These are phyloP conservation scores for Rhodotorula sp. DNA, from an alignment of 1,284 basidiomycete genomes.

Conservation along the genomic window DNA sequence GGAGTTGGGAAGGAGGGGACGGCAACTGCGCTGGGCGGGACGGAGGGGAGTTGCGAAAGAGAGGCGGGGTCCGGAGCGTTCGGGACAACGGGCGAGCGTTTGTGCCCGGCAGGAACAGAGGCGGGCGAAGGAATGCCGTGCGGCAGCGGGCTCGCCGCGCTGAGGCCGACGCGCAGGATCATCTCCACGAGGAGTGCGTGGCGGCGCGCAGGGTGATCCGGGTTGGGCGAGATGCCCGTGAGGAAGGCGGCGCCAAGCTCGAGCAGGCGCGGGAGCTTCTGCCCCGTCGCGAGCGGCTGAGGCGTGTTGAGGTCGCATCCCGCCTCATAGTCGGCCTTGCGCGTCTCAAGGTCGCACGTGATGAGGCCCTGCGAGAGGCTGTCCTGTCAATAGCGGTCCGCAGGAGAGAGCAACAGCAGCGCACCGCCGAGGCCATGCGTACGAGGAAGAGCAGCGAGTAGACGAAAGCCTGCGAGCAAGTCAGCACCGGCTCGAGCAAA, in stretches of 20 bases:
- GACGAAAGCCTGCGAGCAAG: conserved; percentile 20
- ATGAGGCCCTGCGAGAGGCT: conserved; percentile 23
- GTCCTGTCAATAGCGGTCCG: conserved; percentile 16
- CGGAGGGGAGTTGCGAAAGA: neutral
- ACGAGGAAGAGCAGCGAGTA: conserved; percentile 38
- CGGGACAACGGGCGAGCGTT: conserved; percentile 5
- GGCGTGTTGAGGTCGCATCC: conserved; percentile 25
- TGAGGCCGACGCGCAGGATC: conserved; percentile 30
- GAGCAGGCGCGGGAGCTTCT: conserved; percentile 34
- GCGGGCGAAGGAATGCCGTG: neutral
- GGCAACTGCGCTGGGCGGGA: no score
- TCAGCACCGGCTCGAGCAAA: neutral
- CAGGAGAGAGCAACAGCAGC: neutral
- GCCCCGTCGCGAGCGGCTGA: conserved; percentile 20
- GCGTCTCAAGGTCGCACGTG: conserved; percentile 27
- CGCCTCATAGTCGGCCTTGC: conserved; percentile 28
- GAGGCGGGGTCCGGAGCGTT: neutral
- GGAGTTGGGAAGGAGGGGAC: no score
- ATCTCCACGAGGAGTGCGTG: conserved; percentile 33
- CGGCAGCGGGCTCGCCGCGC: conserved; percentile 3
- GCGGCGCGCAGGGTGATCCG: conserved; percentile 25
- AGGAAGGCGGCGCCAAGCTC: conserved; percentile 36
- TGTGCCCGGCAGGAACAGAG: neutral
- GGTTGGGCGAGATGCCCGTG: conserved; percentile 31
- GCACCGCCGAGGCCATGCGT: conserved; percentile 29